These are phyloP conservation scores for Candida tropicalis DNA, from an alignment of 1,139 yeast species.

Conservation along the genomic window DNA sequence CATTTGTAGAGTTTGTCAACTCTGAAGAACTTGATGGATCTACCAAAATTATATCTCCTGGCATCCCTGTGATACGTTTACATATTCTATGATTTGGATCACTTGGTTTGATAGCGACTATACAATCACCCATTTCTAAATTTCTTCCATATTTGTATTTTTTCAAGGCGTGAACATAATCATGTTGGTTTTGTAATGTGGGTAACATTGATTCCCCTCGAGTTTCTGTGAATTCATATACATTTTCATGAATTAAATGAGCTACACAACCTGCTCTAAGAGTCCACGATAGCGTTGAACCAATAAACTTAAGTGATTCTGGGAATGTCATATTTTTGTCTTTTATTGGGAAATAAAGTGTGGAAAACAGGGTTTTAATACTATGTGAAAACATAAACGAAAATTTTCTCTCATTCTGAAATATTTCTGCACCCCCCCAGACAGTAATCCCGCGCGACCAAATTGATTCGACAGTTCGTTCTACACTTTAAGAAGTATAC, in stretches of 20 bases:
- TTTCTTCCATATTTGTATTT: conserved; percentile 57
- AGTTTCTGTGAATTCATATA: conserved; percentile 80
- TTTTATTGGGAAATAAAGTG: no score
- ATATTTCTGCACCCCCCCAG: no score
- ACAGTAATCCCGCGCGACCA: no score
- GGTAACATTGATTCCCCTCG: conserved; percentile 97
- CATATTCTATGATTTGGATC: conserved; percentile 87
- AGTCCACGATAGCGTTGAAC: conserved; percentile 46
- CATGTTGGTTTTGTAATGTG: conserved; percentile 72
- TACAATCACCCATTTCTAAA: conserved; percentile 78
- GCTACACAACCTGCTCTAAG: conserved; percentile 68
- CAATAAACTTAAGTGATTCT: conserved; percentile 31
- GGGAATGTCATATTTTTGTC: conserved; percentile 17
- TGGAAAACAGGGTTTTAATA: no score
- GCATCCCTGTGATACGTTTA: conserved; percentile 93
- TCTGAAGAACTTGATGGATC: conserved; percentile 74
- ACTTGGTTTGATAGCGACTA: conserved; percentile 89
- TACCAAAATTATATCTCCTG: conserved; percentile 80
- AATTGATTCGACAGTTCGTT: no score
- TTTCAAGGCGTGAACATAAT: conserved; percentile 81
- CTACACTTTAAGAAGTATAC: not conserved
- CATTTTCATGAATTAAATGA: conserved; percentile 65
- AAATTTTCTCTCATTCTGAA: no score
- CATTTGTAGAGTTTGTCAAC: conserved; percentile 43
- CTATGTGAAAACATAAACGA: no score